These are phyloP conservation scores for Sanghuangporus baumii DNA, from an alignment of 1,284 basidiomycete species.

Conservation along the genomic window DNA sequence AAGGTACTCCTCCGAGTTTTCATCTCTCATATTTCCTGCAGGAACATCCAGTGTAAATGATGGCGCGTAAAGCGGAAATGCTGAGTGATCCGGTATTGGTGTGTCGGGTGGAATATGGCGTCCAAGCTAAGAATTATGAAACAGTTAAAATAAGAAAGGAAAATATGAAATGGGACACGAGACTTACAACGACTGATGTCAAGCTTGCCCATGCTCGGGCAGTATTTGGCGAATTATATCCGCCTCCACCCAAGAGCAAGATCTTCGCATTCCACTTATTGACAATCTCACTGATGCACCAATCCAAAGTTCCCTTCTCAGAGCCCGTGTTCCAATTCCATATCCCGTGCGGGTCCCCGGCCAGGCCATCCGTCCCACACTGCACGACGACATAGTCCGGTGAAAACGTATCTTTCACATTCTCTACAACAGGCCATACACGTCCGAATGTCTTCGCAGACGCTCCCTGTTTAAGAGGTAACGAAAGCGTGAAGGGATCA, in stretches of 20 bases:
- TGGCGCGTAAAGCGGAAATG: slow-evolving; percentile 68
- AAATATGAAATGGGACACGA: background rate
- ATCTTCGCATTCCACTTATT: slow-evolving; percentile 54
- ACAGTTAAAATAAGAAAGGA: background rate
- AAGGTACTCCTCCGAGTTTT: slow-evolving; percentile 58
- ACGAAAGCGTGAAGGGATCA: slow-evolving; percentile 72
- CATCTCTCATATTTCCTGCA: slow-evolving; percentile 63
- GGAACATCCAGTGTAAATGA: slow-evolving; percentile 77
- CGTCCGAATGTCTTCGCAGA: slow-evolving; percentile 53
- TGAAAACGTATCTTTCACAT: slow-evolving; percentile 53
- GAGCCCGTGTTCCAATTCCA: slow-evolving; percentile 71
- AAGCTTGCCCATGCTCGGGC: slow-evolving; percentile 82
- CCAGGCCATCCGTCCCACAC: slow-evolving; percentile 82
- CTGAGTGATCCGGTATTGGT: slow-evolving; percentile 65
- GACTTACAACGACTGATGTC: slow-evolving; percentile 66
- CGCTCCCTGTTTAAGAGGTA: slow-evolving; percentile 69
- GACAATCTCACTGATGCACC: slow-evolving; percentile 56
- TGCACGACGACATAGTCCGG: slow-evolving; percentile 83
- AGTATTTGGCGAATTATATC: slow-evolving; percentile 77
- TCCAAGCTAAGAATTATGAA: slow-evolving; percentile 36
- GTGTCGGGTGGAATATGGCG: slow-evolving; percentile 49
- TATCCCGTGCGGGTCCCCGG: slow-evolving; percentile 73
- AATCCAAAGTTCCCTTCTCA: slow-evolving; percentile 60
- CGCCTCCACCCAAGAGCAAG: slow-evolving; percentile 65
- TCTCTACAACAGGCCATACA: slow-evolving; percentile 61